Conservation (phyloP, 2,329 filamentous ascomycete genomes). For the Colletotrichum eleusines region DNA sequence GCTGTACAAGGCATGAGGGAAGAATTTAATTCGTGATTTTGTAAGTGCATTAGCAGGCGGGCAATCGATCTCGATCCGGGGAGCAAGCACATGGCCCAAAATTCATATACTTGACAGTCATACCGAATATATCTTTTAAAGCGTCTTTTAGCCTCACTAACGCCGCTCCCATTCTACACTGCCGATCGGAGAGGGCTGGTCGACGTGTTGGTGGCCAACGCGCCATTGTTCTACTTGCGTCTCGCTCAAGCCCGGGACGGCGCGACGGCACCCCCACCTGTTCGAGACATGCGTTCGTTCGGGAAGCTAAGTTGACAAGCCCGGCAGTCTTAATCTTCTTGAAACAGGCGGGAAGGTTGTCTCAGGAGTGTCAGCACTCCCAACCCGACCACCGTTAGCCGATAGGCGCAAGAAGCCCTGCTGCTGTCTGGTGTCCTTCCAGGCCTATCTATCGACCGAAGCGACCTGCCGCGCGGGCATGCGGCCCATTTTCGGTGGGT, state of each 20-base stretch:
- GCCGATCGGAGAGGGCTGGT: background rate
- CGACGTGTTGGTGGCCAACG: background rate
- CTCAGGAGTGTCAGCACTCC: slow-evolving; percentile 22
- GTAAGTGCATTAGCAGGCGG: slow-evolving; percentile 35
- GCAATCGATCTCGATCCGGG: slow-evolving; percentile 34
- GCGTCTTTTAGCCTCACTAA: slow-evolving; percentile 12
- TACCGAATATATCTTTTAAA: slow-evolving; percentile 24
- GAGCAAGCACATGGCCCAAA: slow-evolving; percentile 11
- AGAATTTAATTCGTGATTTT: slow-evolving; percentile 8
- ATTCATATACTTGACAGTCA: slow-evolving; percentile 15
- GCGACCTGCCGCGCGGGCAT: slow-evolving; percentile 7
- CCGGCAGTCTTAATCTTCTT: slow-evolving; percentile 2
- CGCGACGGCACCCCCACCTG: slow-evolving; percentile 16
- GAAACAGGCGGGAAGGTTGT: background rate
- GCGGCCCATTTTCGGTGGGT: slow-evolving; percentile 32
- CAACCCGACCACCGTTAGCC: slow-evolving; percentile 8
- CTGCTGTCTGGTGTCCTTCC: background rate
- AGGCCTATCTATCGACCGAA: background rate
- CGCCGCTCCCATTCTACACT: background rate
- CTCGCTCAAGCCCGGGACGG: background rate
- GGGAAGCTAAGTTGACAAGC: background rate
- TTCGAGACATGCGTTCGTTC: slow-evolving; percentile 19
- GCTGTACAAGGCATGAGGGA: slow-evolving; percentile 81
- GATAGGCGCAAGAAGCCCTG: background rate
- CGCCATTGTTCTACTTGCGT: background rate